Evolutionary conservation across 2,329 filamentous ascomycete genomes (phyloP), one percentile per base, ranked within the genome.

Genomic region (Celoporthe dispersa): DNA sequence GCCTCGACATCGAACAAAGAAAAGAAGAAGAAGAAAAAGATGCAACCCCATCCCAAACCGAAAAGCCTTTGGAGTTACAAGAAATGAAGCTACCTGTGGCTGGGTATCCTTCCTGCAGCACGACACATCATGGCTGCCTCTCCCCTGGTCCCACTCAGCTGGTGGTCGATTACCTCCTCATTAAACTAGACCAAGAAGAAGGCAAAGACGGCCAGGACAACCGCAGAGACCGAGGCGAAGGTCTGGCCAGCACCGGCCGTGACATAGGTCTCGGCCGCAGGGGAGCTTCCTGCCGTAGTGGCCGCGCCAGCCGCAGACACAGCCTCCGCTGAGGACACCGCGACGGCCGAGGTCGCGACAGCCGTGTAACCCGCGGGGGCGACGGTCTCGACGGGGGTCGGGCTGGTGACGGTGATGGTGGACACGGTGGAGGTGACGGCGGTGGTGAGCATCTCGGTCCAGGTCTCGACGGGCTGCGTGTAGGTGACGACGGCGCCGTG

Each of bases 371-470:
- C 65, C 8, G 53, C 53, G 11, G 65, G 65, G 11, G 19, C 53
- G 9, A 48, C 65, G 22, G 65, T 44, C 4, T 37, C 37, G 1
- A 35, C 7, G 37, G 55, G n/a, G 12, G 35, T 48, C 11, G 33
- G 35, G 16, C 28, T 39, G 35, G n/a, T 59, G 33, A 37, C 62
- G 12, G 53, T 60, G 53, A 67, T 37, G 31, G 53, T 44, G 37
- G 7, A 16, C 7, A 44, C 53, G 25, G 25, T 59, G 7, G 64
- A 66, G 25, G 64, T 66, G 35, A 44, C 64, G 11, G 35, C 33
- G 25, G 65, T 67, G n/a, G 65, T 60, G 35, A 67, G 53, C 2
- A 67, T 51, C 37, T 67, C 11, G 6, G 67, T 61, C 67, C 67
- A 68, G 16, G 51, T 48, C 22, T 25, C 1, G 11, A 48, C 25